Evolutionary conservation across 306 rosid genomes (phyloP), one percentile per base, ranked within the genome.

Genomic region (Quercus cerris): DNA sequence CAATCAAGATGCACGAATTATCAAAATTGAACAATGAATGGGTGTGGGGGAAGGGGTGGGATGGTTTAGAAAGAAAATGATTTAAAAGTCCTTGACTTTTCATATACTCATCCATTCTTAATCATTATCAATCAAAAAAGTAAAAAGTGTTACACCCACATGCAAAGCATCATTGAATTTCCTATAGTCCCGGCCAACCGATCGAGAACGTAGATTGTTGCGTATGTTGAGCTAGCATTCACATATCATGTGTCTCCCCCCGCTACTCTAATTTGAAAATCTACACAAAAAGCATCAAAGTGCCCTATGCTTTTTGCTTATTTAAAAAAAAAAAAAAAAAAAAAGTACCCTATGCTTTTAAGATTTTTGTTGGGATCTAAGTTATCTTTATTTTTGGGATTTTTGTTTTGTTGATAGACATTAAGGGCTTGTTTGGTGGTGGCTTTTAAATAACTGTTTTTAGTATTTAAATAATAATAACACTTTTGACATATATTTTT

Each of bases 101-200:
- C 72, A 57, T 67, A 14, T 80, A 28, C n/a, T 55, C 70, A 54
- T 71, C 56, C 58, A 55, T 15, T 55, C 38, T 78, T 87, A 88
- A 88, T 84, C 67, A 88, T 72, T 23, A 79, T 58, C 81, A 75
- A 75, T 73, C 75, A 84, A 77, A 78, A 76, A 66, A 74, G 56
- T 73, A 79, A 71, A 88, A 88, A 62, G 89, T 81, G 78, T 28
- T 75, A 71, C 51, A 19, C 75, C 79, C 97, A 90, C 91, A 90
- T 92, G 97, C 87, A 73, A 78, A 23, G 83, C 80, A 87, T 79
- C 77, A 54, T 52, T 64, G 84, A 85, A 31, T 68, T 80, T 81
- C 75, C 71, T 73, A 72, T 3, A 61, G 87, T 80, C 85, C 59
- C 55, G 77, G 56, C 80, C 81, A 27, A 54, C 27, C 76, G 70